Evolutionary conservation across 2,329 filamentous ascomycete genomes (phyloP), one percentile per base, ranked within the genome.

Genomic region (Trichoderma aggressivum): DNA sequence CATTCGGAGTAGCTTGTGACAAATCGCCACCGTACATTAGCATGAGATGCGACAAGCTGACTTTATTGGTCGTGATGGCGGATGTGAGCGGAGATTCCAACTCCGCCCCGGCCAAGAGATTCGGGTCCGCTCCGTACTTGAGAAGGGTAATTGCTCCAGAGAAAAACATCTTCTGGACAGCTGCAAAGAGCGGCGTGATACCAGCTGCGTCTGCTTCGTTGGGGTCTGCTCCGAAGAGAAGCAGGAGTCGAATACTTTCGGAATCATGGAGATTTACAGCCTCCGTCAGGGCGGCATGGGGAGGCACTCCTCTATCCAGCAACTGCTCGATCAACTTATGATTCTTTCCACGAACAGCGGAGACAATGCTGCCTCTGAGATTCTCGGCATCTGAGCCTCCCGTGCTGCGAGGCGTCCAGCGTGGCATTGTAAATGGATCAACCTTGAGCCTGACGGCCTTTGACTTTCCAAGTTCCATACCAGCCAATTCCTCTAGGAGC

Each of bases 71-170:
- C 2, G 82, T 76, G 59, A 85, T 82, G 18, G 89, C 84, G 63
- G 84, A 74, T 21, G 84, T 82, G 36, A 91, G 81, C 0, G 90
- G 86, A 1, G 87, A 86, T 73, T 90, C 88, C 4, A 83, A 78
- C 11, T 86, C 84, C 0, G 83, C 78, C 0, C 87, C 85, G 1
- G 83, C 81, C 1, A 82, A 79, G 59, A 87, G 81, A 75, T 89
- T 89, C 11, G 85, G 85, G 76, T 88, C 87, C 18, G 87, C 88
- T 12, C 89, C 88, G 72, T 92, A 91, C 79, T 91, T 90, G 74
- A 90, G 83, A 5, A 92, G 84, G 64, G 87, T 80, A 34, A 86
- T 86, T 0, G 89, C 88, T 3, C 85, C 88, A 26, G 87, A 86
- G 53, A 87, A 77, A 76, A 87, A 89, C 0, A 83, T 84, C 72